Evolutionary conservation across 768 basidiomycete species (phyloP).

Genomic region (Xerocomus brunneocitrinus): DNA sequence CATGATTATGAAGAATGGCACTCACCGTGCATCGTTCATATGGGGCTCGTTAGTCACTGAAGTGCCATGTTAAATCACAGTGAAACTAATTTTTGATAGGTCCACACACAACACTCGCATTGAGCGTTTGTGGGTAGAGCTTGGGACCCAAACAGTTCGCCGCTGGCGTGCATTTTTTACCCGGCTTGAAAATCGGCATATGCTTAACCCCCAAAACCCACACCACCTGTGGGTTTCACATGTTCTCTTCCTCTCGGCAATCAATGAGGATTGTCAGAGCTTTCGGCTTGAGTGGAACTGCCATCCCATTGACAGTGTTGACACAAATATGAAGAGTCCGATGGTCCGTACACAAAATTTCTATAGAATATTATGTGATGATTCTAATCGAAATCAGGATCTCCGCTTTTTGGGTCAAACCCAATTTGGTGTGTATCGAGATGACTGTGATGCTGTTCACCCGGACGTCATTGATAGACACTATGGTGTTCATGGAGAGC

Average conservation of each 20-base stretch:
- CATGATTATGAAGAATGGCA: slow-evolving; percentile 21
- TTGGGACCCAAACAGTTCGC: slow-evolving; percentile 36
- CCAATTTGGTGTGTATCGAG: not conserved
- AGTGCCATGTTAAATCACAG: not conserved
- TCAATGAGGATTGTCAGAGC: slow-evolving; percentile 35
- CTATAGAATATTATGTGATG: not conserved
- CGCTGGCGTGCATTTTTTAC: slow-evolving; percentile 43
- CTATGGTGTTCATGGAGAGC: too few species aligned
- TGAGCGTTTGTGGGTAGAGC: slow-evolving; percentile 43
- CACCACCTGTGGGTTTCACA: slow-evolving; percentile 44
- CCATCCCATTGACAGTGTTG: slow-evolving; percentile 23
- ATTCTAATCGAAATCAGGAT: not conserved
- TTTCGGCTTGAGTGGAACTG: slow-evolving; percentile 39
- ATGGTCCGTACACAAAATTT: slow-evolving; percentile 2
- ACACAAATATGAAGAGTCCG: not conserved
- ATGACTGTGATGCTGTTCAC: not conserved
- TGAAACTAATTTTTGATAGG: slow-evolving; percentile 13
- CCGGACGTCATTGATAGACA: too few species aligned
- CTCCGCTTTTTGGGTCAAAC: not conserved
- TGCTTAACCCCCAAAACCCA: slow-evolving; percentile 28
- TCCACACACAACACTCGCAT: slow-evolving; percentile 42
- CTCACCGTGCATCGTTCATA: slow-evolving; percentile 26
- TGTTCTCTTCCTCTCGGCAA: slow-evolving; percentile 34
- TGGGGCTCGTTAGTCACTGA: slow-evolving; percentile 18
- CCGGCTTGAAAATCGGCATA: slow-evolving; percentile 31